Conservation (phyloP, 495 filamentous ascomycete genomes). For the Hypoxylon cercidicola region DNA sequence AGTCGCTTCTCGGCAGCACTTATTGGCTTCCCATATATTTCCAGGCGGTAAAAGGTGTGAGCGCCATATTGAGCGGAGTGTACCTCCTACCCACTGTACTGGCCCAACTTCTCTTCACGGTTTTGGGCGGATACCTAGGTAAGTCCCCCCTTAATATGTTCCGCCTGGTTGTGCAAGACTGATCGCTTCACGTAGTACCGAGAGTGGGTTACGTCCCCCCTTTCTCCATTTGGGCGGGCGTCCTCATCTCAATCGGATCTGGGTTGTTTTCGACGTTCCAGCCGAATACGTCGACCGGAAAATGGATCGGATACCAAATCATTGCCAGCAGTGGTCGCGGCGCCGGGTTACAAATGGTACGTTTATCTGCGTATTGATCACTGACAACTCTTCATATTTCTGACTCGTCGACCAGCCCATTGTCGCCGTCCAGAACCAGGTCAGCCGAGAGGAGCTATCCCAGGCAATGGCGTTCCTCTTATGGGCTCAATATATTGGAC, state of each 20-base stretch:
- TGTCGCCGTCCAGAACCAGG: conserved; percentile 15
- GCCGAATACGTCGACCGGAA: conserved; percentile 37
- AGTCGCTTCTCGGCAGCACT: conserved; percentile 13
- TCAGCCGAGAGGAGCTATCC: conserved; percentile 11
- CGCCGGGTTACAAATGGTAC: conserved; percentile 62
- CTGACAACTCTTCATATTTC: conserved; percentile 21
- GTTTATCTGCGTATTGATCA: conserved; percentile 3
- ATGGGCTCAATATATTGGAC: conserved; percentile 20
- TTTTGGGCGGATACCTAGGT: conserved; percentile 10
- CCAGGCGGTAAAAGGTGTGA: conserved; percentile 63
- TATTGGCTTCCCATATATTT: conserved; percentile 70
- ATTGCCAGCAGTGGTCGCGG: conserved; percentile 68
- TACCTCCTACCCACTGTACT: conserved; percentile 59
- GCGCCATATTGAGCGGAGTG: conserved; percentile 58
- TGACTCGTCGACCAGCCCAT: conserved; percentile 5
- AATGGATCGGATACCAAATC: conserved; percentile 74
- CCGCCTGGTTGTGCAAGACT: background rate
- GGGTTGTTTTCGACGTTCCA: conserved; percentile 62
- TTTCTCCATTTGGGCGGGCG: conserved; percentile 57
- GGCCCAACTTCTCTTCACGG: conserved; percentile 54
- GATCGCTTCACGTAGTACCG: background rate
- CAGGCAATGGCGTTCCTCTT: conserved; percentile 23
- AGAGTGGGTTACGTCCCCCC: conserved; percentile 69
- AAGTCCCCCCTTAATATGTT: background rate
- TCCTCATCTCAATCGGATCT: conserved; percentile 66